A percentile compares a stretch with the other conserved stretches of the same genome.
Evolutionary conservation across 2,329 filamentous ascomycete genomes (phyloP).

Genomic region (Fusarium caatingaense): DNA sequence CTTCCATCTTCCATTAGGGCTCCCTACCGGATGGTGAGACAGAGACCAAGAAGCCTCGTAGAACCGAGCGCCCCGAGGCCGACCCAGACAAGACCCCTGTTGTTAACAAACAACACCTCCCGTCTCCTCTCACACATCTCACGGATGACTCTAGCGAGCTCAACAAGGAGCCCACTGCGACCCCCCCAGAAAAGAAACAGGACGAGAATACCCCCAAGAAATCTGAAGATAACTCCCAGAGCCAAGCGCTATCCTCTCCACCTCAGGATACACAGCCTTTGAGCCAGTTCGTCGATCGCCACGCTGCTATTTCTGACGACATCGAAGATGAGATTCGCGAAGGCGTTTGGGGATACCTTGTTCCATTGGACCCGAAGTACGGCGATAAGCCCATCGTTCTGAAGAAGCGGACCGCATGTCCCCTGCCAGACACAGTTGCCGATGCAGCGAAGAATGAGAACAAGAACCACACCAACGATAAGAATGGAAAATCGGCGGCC

Average conservation of each 20-base stretch:
- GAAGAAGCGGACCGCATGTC: constrained; percentile 78
- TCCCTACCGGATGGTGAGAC: constrained; percentile 72
- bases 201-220: constrained; percentile 66
- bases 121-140: constrained; percentile 80
- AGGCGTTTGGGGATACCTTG: constrained; percentile 95
- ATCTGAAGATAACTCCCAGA: constrained; percentile 61
- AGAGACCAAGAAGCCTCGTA: constrained; percentile 85
- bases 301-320: constrained; percentile 79
- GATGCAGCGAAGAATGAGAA: constrained; percentile 52
- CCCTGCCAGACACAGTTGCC: constrained; percentile 62
- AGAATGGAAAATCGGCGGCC: constrained; percentile 60
- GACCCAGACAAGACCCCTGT: constrained; percentile 68
- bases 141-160: constrained; percentile 69
- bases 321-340: constrained; percentile 85
- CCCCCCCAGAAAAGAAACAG: constrained; percentile 71
- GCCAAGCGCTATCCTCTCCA: constrained; percentile 65
- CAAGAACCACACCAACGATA: constrained; percentile 54
- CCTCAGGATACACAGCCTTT: constrained; percentile 73
- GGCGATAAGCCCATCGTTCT: constrained; percentile 76
- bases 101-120: constrained; percentile 75
- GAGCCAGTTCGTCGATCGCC: constrained; percentile 78
- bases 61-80: constrained; percentile 77
- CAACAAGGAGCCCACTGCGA: constrained; percentile 75
- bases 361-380: constrained; percentile 79
- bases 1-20: constrained; percentile 59